Percentiles rank a stretch among this genome's conserved stretches.
phyloP scores from a whole-genome alignment of 148 eudicot species.

The Cornus suecica region DNA sequence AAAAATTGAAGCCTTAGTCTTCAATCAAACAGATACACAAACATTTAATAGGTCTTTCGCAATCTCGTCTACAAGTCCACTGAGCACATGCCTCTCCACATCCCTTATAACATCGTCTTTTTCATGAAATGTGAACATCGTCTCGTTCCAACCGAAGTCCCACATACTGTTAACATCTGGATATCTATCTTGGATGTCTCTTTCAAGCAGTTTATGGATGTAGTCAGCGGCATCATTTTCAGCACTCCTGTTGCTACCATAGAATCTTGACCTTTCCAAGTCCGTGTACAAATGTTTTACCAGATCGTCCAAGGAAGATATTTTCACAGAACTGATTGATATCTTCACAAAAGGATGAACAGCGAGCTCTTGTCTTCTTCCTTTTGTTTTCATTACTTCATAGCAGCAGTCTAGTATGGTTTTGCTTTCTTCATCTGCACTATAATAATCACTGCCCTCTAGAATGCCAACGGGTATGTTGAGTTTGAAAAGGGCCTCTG shows the following conservation, averaged over 20 bases:
- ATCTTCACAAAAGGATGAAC: conserved; percentile 33
- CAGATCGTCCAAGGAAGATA: conserved; percentile 57
- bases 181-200: conserved; percentile 44
- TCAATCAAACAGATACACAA: conserved; percentile 12
- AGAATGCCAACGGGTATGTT: conserved; percentile 59
- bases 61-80: conserved; percentile 54
- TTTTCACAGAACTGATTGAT: conserved; percentile 15
- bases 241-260: conserved; percentile 28
- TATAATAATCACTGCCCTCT: conserved; percentile 41
- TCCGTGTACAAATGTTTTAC: conserved; percentile 61
- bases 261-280: conserved; percentile 43
- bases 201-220: conserved; percentile 56
- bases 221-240: conserved; percentile 42
- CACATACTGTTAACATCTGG: conserved; percentile 68
- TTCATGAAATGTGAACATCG: conserved; percentile 39
- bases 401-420: conserved; percentile 53
- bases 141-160: conserved; percentile 76
- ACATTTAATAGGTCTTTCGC: conserved; percentile 33
- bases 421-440: conserved; percentile 40
- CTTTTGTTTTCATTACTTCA: conserved; percentile 76
- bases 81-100: conserved; percentile 55
- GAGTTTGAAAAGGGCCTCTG: conserved; percentile 82
- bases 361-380: conserved; percentile 49
- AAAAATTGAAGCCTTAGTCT: not conserved
- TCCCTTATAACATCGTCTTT: conserved; percentile 53